Evolutionary conservation across 305 asterid genomes (phyloP), one percentile per base, ranked within the genome.

Genomic region (Rubia balearica): DNA sequence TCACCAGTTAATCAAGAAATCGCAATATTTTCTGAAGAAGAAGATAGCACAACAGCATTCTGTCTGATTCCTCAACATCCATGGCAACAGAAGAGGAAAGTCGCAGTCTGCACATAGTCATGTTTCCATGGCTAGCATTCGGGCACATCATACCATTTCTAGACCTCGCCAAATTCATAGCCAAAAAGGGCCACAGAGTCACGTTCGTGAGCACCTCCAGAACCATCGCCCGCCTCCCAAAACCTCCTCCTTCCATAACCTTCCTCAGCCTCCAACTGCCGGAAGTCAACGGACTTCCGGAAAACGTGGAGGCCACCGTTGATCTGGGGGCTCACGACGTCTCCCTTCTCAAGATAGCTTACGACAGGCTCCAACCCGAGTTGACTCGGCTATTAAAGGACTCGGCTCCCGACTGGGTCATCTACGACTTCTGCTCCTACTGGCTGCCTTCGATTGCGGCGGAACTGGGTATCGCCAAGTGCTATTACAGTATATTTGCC

Each of bases 61-160:
- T 33, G 36, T 33, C 36, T 33, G 36, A 33, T 33, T 33, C 24
- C 36, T 33, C 36, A 33, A 33, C 36, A 33, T 33, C 36, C 36
- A 33, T 33, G 36, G 36, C 4, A 33, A 3, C 36, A 33, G 36
- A 33, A 33, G 36, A 33, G 3, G 36, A 33, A 33, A 1, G 36
- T 33, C 36, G 36, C 4, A 33, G 36, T 33, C 2, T 33, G 36
- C 6, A 19, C 75, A 24, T 24, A 0, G 82, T 62, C 3, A 68
- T 77, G 79, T 80, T 77, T 17, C 84, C 84, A 71, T 80, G 84
- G 84, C 65, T 77, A 27, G 84, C 84, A 22, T 80, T 80, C 45
- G 84, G 80, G 16, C 84, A 80, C 65, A 68, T 80, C 11, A 77
- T 77, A 0, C 84, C 84, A 48, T 80, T 56, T 14, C 65, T 80